phyloP scores from a whole-genome alignment of 176 grass and related monocot species.

The Echinochloa phyllopogon region DNA sequence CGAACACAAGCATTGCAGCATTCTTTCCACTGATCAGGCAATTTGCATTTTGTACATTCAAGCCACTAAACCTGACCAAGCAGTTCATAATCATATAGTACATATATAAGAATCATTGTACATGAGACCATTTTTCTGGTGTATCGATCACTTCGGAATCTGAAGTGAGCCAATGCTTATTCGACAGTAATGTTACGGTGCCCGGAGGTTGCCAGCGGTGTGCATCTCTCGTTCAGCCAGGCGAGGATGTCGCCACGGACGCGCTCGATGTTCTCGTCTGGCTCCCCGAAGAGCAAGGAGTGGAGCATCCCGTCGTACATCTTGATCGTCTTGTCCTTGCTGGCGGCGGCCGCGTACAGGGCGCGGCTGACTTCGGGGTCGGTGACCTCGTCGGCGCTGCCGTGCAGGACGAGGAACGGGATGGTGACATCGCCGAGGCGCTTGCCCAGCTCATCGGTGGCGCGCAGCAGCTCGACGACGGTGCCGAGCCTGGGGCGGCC shows the following conservation, averaged over 20 bases:
- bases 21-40: conserved; percentile 52
- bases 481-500: conserved; percentile 87
- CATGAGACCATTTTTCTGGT: conserved; percentile 20
- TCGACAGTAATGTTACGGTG: conserved; percentile 20
- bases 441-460: conserved; percentile 63
- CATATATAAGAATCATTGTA: conserved; percentile 40
- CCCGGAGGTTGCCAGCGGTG: conserved; percentile 10
- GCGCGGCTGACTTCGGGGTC: conserved; percentile 80
- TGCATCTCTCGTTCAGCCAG: conserved; percentile 81
- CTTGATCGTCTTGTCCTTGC: conserved; percentile 89
- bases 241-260: conserved; percentile 75
- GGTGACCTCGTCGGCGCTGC: conserved; percentile 88
- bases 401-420: conserved; percentile 94
- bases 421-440: conserved; percentile 73
- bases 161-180: background rate
- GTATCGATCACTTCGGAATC: background rate
- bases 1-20: background rate
- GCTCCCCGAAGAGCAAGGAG: conserved; percentile 84
- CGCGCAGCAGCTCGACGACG: conserved; percentile 74
- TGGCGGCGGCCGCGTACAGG: conserved; percentile 68
- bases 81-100: background rate
- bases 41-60: conserved; percentile 46
- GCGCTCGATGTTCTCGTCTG: conserved; percentile 71
- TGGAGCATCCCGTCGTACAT: conserved; percentile 97
- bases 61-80: conserved; percentile 38